phyloP scores from a whole-genome alignment of 345 rosid genomes.

The Theobroma cacao region DNA sequence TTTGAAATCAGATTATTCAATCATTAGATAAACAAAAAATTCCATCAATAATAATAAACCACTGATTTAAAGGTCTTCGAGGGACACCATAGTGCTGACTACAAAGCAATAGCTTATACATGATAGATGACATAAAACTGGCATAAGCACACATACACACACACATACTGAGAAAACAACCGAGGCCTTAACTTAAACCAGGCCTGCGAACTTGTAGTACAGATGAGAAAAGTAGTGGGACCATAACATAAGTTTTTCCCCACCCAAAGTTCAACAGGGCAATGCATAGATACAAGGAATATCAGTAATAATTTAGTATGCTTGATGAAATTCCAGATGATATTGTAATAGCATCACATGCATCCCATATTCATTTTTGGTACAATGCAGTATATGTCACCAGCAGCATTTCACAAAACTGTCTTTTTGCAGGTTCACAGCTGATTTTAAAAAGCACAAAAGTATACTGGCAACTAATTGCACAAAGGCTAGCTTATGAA shows the following conservation, averaged over 20 bases:
- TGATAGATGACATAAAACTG: neutral
- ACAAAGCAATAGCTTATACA: too few species aligned
- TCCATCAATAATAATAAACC: neutral
- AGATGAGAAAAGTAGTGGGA: neutral
- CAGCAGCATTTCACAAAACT: neutral
- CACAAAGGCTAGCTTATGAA: neutral
- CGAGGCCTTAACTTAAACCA: slow-evolving; percentile 3
- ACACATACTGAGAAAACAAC: neutral
- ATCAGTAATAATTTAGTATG: neutral
- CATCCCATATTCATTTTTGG: neutral
- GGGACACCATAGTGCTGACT: too few species aligned
- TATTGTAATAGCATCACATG: neutral
- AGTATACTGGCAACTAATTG: neutral
- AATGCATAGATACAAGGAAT: neutral
- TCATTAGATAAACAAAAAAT: slow-evolving; percentile 3
- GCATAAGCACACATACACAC: neutral
- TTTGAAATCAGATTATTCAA: neutral
- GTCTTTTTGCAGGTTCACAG: neutral
- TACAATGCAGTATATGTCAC: neutral
- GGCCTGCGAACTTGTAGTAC: neutral
- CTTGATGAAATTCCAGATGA: neutral
- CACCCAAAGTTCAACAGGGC: neutral
- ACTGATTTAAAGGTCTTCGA: neutral
- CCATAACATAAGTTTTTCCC: neutral
- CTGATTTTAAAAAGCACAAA: slow-evolving; percentile 10